Base-by-base conservation (phyloP, 208 protist species). In the Borovskyia barvae region DNA sequence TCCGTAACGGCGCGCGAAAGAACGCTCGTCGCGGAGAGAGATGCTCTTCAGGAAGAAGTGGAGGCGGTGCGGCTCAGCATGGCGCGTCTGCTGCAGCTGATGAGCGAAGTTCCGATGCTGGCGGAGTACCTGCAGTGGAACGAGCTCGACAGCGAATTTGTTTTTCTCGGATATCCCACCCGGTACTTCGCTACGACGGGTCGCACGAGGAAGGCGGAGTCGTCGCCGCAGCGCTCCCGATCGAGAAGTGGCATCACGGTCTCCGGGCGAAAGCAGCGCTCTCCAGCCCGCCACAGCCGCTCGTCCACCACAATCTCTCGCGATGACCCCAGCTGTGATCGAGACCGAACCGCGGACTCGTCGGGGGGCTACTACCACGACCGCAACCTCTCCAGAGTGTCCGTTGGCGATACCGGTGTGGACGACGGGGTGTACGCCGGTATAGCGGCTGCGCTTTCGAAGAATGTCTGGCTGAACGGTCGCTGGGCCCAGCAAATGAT, bases 401-500 rank as follows among this genome's bases (percentile, higher is more conserved):
- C 54, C 15, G n/a, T 30, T 19, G 39, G 32, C 0, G 64, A 61
- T 35, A 94, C 88, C 3, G 88, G 88, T 25, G 74, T 94, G 14
- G 82, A 86, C 30, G 82, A 92, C 51, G 88, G 88, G 15, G 70
- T 94, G 35, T 94, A 94, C 63, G 75, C 71, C 14, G 88, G 88
- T 33, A 50, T 67, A 1, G 66, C 67, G 0, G 53, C 73, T 17
- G 56, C 76, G 35, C 56, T 73, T 45, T 84, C 88, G 32, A 87
- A 89, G 67, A 94, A 94, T 50, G 58, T 94, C 3, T 92, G 85
- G 80, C 74, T 94, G 7, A 94, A 86, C 58, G 82, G 78, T 5
- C 67, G 70, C 24, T 92, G 87, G 82, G 78, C 69, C 22, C 63
- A 77, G 39, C 59, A 82, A 29, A 72, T 94, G 68, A 80, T 81